A percentile compares a stretch with the other conserved stretches of the same genome.
phyloP scores from a whole-genome alignment of 805 yeast species.

The Naumovozyma dairenensis region DNA sequence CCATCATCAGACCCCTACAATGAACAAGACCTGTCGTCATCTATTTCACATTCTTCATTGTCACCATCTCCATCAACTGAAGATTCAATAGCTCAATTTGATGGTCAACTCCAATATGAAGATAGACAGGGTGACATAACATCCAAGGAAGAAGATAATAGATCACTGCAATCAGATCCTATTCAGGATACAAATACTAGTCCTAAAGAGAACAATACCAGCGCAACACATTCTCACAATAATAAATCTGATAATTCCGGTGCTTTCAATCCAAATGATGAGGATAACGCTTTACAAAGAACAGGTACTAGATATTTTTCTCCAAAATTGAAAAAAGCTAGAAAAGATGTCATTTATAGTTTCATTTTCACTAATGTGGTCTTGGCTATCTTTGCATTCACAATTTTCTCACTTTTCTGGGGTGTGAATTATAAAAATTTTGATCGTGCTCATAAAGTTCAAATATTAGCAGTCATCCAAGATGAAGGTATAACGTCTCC shows the following conservation, averaged over 20 bases:
- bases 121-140: too few relatives aligned
- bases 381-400: slow-evolving; percentile 14
- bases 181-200: too few relatives aligned
- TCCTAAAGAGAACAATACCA: too few relatives aligned
- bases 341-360: not conserved
- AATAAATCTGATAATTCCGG: not conserved
- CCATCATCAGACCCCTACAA: too few relatives aligned
- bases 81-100: too few relatives aligned
- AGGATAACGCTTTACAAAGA: not conserved
- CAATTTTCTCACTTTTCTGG: slow-evolving; percentile 27
- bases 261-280: not conserved
- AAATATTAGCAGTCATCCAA: slow-evolving; percentile 28
- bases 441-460: slow-evolving; percentile 14
- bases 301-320: not conserved
- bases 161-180: too few relatives aligned
- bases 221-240: too few relatives aligned
- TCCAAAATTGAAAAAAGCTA: not conserved
- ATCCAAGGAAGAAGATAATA: too few relatives aligned
- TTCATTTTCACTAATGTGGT: slow-evolving; percentile 4
- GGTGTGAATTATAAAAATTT: slow-evolving; percentile 28
- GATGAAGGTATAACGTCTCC: slow-evolving; percentile 13
- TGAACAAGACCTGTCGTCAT: too few relatives aligned
- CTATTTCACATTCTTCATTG: too few relatives aligned
- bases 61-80: too few relatives aligned
- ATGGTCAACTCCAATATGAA: too few relatives aligned